Evolutionary conservation across 495 filamentous ascomycete genomes (phyloP), one percentile per base, ranked within the genome.

Genomic region (Filosporella fistucella): DNA sequence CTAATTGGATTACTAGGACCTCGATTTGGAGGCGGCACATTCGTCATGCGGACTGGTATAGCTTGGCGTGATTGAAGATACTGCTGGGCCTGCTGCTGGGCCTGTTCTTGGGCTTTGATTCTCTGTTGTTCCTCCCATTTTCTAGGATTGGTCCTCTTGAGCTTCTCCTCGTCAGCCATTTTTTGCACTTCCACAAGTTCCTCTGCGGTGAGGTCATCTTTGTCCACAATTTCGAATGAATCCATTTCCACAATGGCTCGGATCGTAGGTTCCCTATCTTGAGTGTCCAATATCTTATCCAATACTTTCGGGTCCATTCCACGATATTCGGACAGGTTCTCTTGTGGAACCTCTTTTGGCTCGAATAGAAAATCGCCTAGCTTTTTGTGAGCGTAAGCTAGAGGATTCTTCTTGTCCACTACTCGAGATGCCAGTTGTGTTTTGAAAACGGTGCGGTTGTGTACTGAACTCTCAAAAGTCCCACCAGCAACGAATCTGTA

Each of bases 401-500:
- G 63, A 0, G 82, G 77, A 32, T 86, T 87, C 65, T 86, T 88
- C 61, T 88, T 82, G 60, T 96, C 91, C 7, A 96, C 83, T 4
- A 94, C 86, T 12, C 87, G 77, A 17, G 73, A 74, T 0, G 89
- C 77, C 36, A 96, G 70, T 55, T 94, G 86, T 16, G 69, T 79
- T 59, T 97, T 97, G 73, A 85, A 94, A 14, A 89, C 58, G 1
- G 81, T 72, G 34, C 76, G 78, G 58, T 89, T 87, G 46, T 85
- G 77, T 16, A 91, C 65, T 1, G 70, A 69, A 21, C 83, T 76
- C 58, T 96, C 89, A 58, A 82, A 88, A 0, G 90, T 95, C 2
- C 90, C 91, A 4, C 80, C 88, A 12, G 79, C 68, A 18, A 85
- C 65, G 42, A 97, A 79, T n/a, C 86, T 85, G 60, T 97, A 97